Base-by-base conservation (phyloP, 495 filamentous ascomycete species). In the Lasiosphaeria ovina region DNA sequence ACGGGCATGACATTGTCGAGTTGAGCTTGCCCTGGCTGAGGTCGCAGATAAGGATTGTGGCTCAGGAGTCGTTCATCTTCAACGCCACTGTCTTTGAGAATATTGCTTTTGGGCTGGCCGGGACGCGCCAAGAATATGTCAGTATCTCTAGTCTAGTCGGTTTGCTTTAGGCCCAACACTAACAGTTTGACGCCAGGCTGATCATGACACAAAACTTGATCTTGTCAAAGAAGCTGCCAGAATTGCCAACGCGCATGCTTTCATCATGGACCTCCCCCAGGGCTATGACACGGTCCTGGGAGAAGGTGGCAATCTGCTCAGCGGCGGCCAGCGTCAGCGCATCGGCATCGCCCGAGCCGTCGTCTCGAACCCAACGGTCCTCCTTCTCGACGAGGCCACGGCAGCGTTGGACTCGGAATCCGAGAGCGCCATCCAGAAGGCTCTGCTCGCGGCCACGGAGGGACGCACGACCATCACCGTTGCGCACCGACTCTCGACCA, bases 381-480 rank as follows among this genome's bases (percentile, higher is more conserved):
- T 98, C 3, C 74, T 98, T 3, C 83, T 98, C 17, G 93, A 98
- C 70, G 93, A 98, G 72, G 93, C 93, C 40, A 97, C 93, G 0
- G 89, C 88, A 12, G 91, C 92, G 3, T 80, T 98, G 11, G 93
- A 98, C 70, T 93, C 92, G 8, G 38, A 42, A 42, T 8, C 7
- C 38, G 7, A 7, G 38, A 42, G 8, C 8, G 38, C 12, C 8
- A 93, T 98, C 5, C 93, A 97, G 74, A 24, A 24, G 24, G 7
- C 38, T 1, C 38, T 42, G 8, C 7, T 42, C 1, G 38, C 38
- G 7, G 38, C 91, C 32, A 83, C 91, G 9, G 76, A 87, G 58
- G 92, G 91, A 32, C 83, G 93, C 50, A 98, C 93, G 2, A 96
- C 92, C 6, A 92, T 97, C 65, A 87, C 92, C 11, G 96, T 98